Base-by-base conservation (phyloP, 805 yeast genomes). In the Sungouiozyma intestinalis region DNA sequence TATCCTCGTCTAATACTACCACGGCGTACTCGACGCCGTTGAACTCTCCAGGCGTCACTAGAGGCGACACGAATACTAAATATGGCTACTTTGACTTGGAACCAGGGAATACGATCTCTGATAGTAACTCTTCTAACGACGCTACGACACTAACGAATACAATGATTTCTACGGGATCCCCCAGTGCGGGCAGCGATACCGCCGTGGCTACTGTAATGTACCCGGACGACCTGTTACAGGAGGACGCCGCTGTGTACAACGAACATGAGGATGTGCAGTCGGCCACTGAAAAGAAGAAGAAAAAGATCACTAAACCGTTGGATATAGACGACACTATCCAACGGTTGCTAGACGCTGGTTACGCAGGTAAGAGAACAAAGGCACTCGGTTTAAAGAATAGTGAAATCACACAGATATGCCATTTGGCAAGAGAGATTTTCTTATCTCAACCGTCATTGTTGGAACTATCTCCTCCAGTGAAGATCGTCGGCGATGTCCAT, bases 311-410 rank as follows among this genome's bases (percentile, higher is more conserved):
- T 15, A 63, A 55, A 36, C 61, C 65, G 3, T 44, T 68, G 16
- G 79, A 88, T 58, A 73, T 92, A 37, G 98, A 92, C 63, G 94
- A 85, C 55, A 69, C 85, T 39, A 92, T 92, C 46, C 97, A 88
- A 66, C 70, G 94, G 52, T 71, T 92, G 48, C 70, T 92, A 48
- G 97, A 92, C 65, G 95, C 96, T 1, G 99, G 97, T 8, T 92
- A 92, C 64, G 76, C 88, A 11, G 97, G 97, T 6, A 92, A 90
- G 61, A 74, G 95, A 56, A 86, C 96, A 8, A 87, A 85, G 64
- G 75, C 78, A 46, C 81, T 92, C 37, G 88, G 97, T 62, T 67
- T 92, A 43, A 90, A 90, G 55, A 85, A 81, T 61, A 70, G 81
- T n/a, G 97, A 92, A 58, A 88, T 92, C 48, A 83, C 87, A 19